Percentiles rank a stretch among this genome's conserved stretches.
Evolutionary conservation across 768 basidiomycete genomes (phyloP).

Genomic region (Cantharellus anzutake): DNA sequence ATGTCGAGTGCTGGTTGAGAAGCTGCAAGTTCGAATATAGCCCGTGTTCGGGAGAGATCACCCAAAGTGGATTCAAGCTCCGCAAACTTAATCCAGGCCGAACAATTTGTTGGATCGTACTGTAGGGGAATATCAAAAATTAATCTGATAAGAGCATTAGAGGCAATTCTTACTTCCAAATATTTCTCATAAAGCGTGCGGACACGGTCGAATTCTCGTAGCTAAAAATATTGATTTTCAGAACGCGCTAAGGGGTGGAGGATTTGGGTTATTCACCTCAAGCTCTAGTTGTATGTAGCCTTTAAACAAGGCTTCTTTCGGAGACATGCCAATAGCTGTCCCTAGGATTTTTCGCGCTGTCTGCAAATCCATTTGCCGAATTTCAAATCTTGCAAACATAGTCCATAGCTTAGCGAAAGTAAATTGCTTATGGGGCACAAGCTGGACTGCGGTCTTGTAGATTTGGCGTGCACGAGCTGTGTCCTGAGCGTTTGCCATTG

Average conservation of each 20-base stretch:
- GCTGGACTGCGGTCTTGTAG: conserved; percentile 71
- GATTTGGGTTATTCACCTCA: conserved; percentile 33
- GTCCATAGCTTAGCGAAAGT: conserved; percentile 97
- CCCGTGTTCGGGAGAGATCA: conserved; percentile 76
- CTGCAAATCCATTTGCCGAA: conserved; percentile 59
- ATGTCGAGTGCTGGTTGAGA: conserved; percentile 72
- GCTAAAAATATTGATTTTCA: conserved; percentile 21
- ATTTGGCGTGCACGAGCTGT: conserved; percentile 72
- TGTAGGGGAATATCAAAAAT: conserved; percentile 13
- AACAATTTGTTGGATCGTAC: conserved; percentile 80
- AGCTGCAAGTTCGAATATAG: conserved; percentile 84
- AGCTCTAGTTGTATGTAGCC: conserved; percentile 90
- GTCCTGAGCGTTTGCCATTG: conserved; percentile 31
- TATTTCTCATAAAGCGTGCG: conserved; percentile 87
- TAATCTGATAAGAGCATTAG: neutral
- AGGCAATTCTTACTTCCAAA: conserved; percentile 43
- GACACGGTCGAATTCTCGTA: conserved; percentile 90
- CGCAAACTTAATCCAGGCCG: conserved; percentile 93
- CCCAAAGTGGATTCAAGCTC: conserved; percentile 77
- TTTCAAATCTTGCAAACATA: conserved; percentile 80
- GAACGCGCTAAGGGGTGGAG: neutral
- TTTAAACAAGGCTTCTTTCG: conserved; percentile 89
- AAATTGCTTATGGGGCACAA: conserved; percentile 91
- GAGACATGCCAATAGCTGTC: conserved; percentile 82
- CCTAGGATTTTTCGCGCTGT: conserved; percentile 84